These are phyloP conservation scores for Cercospora zeae-maydis DNA, from an alignment of 2,329 filamentous ascomycete species.

Conservation along the genomic window DNA sequence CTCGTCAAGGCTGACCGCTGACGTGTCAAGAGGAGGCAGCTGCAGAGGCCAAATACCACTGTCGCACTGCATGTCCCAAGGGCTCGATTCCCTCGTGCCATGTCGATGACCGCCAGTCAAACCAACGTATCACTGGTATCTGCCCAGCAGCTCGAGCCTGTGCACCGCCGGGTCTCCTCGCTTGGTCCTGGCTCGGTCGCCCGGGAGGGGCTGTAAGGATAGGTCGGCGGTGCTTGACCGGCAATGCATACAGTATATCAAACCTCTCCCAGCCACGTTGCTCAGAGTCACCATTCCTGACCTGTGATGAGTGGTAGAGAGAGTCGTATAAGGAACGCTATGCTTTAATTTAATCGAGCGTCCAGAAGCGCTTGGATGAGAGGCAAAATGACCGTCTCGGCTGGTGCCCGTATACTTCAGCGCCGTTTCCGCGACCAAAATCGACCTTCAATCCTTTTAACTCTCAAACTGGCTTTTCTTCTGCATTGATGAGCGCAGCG, in stretches of 20 bases:
- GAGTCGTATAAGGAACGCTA: neutral
- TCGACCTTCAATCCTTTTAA: neutral
- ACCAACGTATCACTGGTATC: constrained; percentile 1
- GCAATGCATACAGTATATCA: neutral
- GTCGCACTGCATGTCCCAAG: neutral
- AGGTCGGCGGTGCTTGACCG: neutral
- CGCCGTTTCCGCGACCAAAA: neutral
- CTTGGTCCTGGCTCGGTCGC: neutral
- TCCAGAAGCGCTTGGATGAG: neutral
- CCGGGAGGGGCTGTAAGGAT: neutral
- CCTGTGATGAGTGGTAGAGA: no score
- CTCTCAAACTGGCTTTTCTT: neutral
- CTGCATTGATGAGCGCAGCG: neutral
- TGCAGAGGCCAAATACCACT: neutral
- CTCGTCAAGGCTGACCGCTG: neutral
- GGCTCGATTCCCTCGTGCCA: neutral
- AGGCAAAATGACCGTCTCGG: neutral
- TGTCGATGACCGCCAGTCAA: neutral
- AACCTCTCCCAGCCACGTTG: neutral
- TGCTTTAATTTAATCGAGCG: neutral
- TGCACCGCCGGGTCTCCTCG: neutral
- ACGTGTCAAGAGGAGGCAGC: neutral
- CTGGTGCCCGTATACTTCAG: neutral
- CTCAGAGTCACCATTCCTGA: neutral
- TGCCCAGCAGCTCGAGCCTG: neutral